Evolutionary conservation across 495 filamentous ascomycete genomes (phyloP).

Genomic region (Podospora pseudopauciseta): DNA sequence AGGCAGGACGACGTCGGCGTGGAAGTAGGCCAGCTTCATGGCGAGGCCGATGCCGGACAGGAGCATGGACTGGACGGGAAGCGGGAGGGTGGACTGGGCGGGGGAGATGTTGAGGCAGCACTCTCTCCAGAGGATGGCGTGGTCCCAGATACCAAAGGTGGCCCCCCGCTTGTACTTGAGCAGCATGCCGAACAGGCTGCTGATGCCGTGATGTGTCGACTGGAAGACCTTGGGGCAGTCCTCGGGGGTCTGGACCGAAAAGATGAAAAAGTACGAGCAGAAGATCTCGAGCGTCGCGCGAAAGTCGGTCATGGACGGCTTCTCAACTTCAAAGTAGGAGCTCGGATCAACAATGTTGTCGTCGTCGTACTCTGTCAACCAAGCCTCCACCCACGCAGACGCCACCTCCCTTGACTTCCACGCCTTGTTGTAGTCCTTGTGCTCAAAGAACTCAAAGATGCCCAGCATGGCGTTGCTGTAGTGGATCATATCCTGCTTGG

Average conservation of each 20-base stretch:
- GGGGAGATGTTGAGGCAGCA: conserved; percentile 48
- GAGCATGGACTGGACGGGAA: conserved; percentile 51
- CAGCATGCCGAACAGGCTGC: conserved; percentile 62
- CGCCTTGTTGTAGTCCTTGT: conserved; percentile 56
- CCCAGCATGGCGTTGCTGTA: conserved; percentile 28
- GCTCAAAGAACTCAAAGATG: conserved; percentile 31
- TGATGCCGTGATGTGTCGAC: conserved; percentile 62
- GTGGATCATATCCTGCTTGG: conserved; percentile 17
- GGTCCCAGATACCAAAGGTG: conserved; percentile 65
- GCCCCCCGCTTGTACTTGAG: conserved; percentile 60
- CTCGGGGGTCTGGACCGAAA: conserved; percentile 62
- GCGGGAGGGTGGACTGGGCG: conserved; percentile 21
- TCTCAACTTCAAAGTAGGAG: conserved; percentile 56
- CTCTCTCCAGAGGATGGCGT: conserved; percentile 64
- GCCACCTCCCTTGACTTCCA: conserved; percentile 62
- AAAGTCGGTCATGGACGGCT: conserved; percentile 55
- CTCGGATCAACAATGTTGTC: conserved; percentile 47
- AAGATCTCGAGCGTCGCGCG: conserved; percentile 58
- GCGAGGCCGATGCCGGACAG: conserved; percentile 34
- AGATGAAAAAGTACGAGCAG: conserved; percentile 66
- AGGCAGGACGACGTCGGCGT: conserved; percentile 62
- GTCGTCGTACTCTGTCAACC: conserved; percentile 55
- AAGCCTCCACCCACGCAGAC: conserved; percentile 57
- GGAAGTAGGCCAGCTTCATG: conserved; percentile 42
- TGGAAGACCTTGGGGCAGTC: conserved; percentile 64